Base-by-base conservation (phyloP, 306 rosid genomes). In the Inga oerstediana region DNA sequence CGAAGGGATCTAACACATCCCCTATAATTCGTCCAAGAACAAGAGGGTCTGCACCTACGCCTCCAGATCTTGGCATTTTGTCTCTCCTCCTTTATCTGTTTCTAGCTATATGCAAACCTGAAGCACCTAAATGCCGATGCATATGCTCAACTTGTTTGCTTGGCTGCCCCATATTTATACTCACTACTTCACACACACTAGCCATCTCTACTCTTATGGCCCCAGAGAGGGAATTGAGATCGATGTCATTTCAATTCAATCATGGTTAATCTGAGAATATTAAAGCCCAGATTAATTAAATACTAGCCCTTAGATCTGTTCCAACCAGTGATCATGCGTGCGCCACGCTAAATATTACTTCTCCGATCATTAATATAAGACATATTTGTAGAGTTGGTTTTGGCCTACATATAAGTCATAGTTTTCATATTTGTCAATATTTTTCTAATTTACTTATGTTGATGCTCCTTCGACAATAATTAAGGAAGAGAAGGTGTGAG, bases 11-110 rank as follows among this genome's bases (percentile, higher is more conserved):
- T 13, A 88, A 12, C 3, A 88, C 90, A 46, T 88, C 90, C 58
- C 88, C 90, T 15, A 85, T 64, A 10, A 88, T 83, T 17, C 90
- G 75, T 68, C 90, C 90, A 45, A 88, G 75, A 65, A 83, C 86
- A 0, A 87, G 88, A 39, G 90, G 75, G 34, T 84, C 83, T 27
- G 85, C 78, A 6, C 85, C 76, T 56, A 3, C 56, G 3, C 52
- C 75, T 44, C 56, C 56, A 34, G 11, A 20, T 30, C 77, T 3
- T 2, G 64, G 43, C 90, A 87, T 43, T 10, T 71, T 2, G 1
- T 22, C 14, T 58, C 14, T 30, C 20, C 41, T 65, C 15, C 16
- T 59, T 61, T 59, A 8, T 61, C 67, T 24, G 30, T 62, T 62
- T 62, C 68, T 62, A 3, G 43, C 8, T 45, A 45, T 61, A 0